Base-by-base conservation (phyloP, 2,329 filamentous ascomycete genomes). In the Ramularia collo-cygni region DNA sequence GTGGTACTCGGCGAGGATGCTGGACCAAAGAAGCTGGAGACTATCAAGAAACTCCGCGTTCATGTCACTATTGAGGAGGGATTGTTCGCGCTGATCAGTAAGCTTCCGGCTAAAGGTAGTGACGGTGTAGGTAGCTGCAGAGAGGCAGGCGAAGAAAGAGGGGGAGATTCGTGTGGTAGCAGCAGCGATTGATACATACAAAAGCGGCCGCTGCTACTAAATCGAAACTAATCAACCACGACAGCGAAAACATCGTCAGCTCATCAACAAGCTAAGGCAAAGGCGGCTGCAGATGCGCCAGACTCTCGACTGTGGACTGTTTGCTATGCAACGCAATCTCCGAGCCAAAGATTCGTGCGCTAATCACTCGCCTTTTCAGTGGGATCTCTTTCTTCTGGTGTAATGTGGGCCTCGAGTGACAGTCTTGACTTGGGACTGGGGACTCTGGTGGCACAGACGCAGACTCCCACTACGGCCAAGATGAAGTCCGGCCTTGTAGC, bases 31-130 rank as follows among this genome's bases (percentile, higher is more conserved):
- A 98, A 98, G 61, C 71, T 98, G 28, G 72, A 81, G 50, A 95
- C 89, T 52, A 96, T 98, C 52, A 73, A 76, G 41, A 75, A 86
- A 14, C 69, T 84, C 53, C 78, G 78, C 0, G 78, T 96, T 60
- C 95, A 88, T 63, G 93, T 89, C 0, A 95, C 98, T 56, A 83
- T 95, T 54, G 93, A 98, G 60, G 78, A 93, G 51, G 93, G 92
- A 1, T 68, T 98, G 2, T 94, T 95, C 52, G 82, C 85, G 43
- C 74, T 98, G 31, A 93, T 98, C 51, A 75, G 79, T 44, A 72
- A 69, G 32, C 72, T 96, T 37, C 90, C 92, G 28, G 83, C 86
- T 1, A 84, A 87, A 56, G 92, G 93, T 32, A 93, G 93, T 6
- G 78, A 82, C 55, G 85, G 88, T 30, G 89, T 90, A n/a, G n/a